A percentile compares a stretch with the other conserved stretches of the same genome.
Evolutionary conservation across 208 protist species (phyloP).

Genomic region (Leishmania turanica): DNA sequence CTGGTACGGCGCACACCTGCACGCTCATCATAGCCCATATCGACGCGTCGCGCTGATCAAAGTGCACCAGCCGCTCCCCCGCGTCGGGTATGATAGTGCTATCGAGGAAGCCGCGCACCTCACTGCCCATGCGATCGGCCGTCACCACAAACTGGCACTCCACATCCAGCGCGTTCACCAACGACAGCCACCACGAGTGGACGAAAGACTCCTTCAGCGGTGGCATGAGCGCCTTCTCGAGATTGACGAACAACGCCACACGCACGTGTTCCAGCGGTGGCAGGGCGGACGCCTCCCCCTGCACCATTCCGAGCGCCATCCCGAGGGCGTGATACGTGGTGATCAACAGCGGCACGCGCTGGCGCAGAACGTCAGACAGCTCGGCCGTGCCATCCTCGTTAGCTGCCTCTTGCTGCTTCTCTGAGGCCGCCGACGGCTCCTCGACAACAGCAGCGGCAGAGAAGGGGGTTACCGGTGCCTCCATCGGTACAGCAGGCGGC

Average conservation of each 20-base stretch:
- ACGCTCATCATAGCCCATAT: slow-evolving; percentile 41
- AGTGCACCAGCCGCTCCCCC: slow-evolving; percentile 32
- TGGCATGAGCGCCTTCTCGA: slow-evolving; percentile 48
- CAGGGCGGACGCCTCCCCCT: slow-evolving; percentile 35
- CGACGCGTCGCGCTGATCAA: slow-evolving; percentile 33
- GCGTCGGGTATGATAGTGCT: slow-evolving; percentile 54
- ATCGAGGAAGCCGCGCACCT: slow-evolving; percentile 45
- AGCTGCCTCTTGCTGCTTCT: not conserved
- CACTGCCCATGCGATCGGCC: slow-evolving; percentile 30
- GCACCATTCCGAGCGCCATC: slow-evolving; percentile 36
- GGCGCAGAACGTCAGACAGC: slow-evolving; percentile 30
- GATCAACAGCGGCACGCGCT: slow-evolving; percentile 53
- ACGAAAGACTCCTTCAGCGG: slow-evolving; percentile 35
- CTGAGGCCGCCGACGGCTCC: not conserved
- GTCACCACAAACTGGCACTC: slow-evolving; percentile 80
- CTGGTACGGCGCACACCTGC: slow-evolving; percentile 34
- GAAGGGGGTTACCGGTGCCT: not conserved
- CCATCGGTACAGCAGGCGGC: not conserved
- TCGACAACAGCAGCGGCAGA: not conserved
- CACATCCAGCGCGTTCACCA: slow-evolving; percentile 75
- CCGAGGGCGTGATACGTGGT: slow-evolving; percentile 46
- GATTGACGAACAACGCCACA: slow-evolving; percentile 42
- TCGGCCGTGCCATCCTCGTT: not conserved
- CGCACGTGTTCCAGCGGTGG: slow-evolving; percentile 68
- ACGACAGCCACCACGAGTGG: slow-evolving; percentile 55